Conservation (phyloP, 192 early-diverging fungal genomes). For the Coemansia sp. region DNA sequence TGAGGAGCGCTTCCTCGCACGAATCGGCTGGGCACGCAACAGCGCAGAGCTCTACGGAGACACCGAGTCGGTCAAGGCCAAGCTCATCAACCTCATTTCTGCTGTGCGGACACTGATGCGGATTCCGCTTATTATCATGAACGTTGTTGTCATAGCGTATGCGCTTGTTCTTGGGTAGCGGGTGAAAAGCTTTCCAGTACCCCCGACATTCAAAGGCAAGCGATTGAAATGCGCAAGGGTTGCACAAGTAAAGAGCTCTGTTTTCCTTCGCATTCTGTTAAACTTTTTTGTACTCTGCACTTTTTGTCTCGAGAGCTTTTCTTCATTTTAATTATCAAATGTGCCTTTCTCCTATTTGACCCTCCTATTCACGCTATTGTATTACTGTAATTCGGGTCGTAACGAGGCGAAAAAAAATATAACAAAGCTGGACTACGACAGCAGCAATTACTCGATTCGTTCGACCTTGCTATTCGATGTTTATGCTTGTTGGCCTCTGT, state of each 20-base stretch:
- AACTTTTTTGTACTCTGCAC: too few species aligned
- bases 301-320: too few species aligned
- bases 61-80: conserved; percentile 70
- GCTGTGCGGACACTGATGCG: conserved; percentile 86
- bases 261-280: too few species aligned
- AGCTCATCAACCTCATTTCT: conserved; percentile 84
- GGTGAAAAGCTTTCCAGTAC: too few species aligned
- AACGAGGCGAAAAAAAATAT: not conserved
- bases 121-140: conserved; percentile 80
- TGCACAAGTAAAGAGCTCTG: too few species aligned
- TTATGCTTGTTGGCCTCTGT: too few species aligned
- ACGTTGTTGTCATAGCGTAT: conserved; percentile 78
- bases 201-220: not conserved
- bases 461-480: too few species aligned
- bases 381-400: not conserved
- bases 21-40: conserved; percentile 71
- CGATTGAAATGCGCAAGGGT: not conserved
- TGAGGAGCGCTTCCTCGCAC: conserved; percentile 88
- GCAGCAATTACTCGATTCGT: too few species aligned
- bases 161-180: conserved; percentile 75
- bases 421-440: not conserved
- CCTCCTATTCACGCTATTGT: not conserved
- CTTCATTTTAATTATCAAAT: too few species aligned
- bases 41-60: conserved; percentile 63
- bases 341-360: not conserved